Percentiles rank a stretch among this genome's conserved stretches.
These are phyloP conservation scores for Biscogniauxia sp. DNA, from an alignment of 2,329 filamentous ascomycete species.

Conservation along the genomic window DNA sequence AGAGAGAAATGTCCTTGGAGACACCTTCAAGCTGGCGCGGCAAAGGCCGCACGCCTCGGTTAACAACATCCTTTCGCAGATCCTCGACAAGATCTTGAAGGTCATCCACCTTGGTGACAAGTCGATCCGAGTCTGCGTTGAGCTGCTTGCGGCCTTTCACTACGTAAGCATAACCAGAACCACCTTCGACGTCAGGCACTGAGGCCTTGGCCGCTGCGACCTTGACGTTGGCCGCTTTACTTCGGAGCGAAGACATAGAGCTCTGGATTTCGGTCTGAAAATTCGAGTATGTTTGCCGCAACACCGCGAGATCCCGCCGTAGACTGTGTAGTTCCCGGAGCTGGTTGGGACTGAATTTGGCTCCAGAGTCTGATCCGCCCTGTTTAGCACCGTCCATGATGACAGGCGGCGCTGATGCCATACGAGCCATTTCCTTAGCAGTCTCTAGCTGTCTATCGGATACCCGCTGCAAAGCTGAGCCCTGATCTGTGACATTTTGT, in stretches of 20 bases:
- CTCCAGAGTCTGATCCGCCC: slow-evolving; percentile 29
- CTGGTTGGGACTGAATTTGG: slow-evolving; percentile 58
- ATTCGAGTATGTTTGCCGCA: slow-evolving; percentile 88
- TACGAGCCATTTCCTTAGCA: slow-evolving; percentile 75
- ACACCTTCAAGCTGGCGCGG: slow-evolving; percentile 87
- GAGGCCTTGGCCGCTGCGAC: slow-evolving; percentile 67
- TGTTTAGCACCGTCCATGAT: slow-evolving; percentile 51
- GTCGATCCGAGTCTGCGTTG: slow-evolving; percentile 80
- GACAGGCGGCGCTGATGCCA: slow-evolving; percentile 47
- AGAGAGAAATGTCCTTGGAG: slow-evolving; percentile 78
- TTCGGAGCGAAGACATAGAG: slow-evolving; percentile 80
- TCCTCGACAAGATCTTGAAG: slow-evolving; percentile 97
- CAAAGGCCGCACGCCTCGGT: slow-evolving; percentile 84
- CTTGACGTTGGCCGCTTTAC: slow-evolving; percentile 81
- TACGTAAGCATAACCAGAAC: slow-evolving; percentile 82
- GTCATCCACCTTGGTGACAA: slow-evolving; percentile 91
- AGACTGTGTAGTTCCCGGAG: slow-evolving; percentile 77
- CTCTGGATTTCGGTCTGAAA: slow-evolving; percentile 86
- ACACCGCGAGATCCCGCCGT: slow-evolving; percentile 82
- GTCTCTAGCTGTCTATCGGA: slow-evolving; percentile 89
- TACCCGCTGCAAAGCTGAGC: slow-evolving; percentile 76
- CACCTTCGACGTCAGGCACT: slow-evolving; percentile 70
- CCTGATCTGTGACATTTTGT: slow-evolving; percentile 79
- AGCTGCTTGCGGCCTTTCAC: slow-evolving; percentile 83
- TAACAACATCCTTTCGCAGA: slow-evolving; percentile 93